phyloP scores from a whole-genome alignment of 1,284 basidiomycete species.

The Moniliophthora roreri region DNA sequence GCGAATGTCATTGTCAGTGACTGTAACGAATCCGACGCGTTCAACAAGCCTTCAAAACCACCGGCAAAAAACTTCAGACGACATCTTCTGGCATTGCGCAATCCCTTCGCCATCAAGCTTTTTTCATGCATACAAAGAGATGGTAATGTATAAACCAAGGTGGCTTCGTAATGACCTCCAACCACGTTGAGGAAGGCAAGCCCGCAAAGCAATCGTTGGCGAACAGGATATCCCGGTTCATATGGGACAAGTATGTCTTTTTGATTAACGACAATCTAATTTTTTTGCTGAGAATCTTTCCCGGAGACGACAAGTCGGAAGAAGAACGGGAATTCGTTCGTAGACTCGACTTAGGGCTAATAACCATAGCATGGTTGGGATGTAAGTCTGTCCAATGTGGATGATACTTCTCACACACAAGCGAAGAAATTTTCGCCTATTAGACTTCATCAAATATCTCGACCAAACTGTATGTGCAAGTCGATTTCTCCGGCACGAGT shows the following conservation, averaged over 20 bases:
- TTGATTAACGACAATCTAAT: background rate
- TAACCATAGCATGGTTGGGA: slow-evolving; percentile 7
- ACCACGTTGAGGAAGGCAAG: no score
- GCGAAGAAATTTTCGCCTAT: background rate
- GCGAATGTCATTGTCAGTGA: no score
- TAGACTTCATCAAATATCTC: slow-evolving; percentile 33
- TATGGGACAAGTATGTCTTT: background rate
- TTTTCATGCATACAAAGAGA: no score
- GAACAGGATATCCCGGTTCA: background rate
- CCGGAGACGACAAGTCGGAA: slow-evolving; percentile 10
- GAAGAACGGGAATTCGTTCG: slow-evolving; percentile 7
- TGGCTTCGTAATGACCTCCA: no score
- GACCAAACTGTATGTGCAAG: slow-evolving; percentile 30
- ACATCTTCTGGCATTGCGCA: no score
- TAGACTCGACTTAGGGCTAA: slow-evolving; percentile 7
- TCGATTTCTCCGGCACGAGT: background rate
- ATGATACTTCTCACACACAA: background rate
- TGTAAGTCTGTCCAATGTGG: slow-evolving; percentile 1
- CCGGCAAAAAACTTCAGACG: no score
- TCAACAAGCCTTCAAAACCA: no score
- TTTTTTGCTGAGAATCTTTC: background rate
- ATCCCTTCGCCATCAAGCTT: no score
- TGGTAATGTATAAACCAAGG: no score
- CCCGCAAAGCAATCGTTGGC: no score
- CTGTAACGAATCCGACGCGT: no score